phyloP scores from a whole-genome alignment of 768 basidiomycete genomes.

The Termitomyces sp. region DNA sequence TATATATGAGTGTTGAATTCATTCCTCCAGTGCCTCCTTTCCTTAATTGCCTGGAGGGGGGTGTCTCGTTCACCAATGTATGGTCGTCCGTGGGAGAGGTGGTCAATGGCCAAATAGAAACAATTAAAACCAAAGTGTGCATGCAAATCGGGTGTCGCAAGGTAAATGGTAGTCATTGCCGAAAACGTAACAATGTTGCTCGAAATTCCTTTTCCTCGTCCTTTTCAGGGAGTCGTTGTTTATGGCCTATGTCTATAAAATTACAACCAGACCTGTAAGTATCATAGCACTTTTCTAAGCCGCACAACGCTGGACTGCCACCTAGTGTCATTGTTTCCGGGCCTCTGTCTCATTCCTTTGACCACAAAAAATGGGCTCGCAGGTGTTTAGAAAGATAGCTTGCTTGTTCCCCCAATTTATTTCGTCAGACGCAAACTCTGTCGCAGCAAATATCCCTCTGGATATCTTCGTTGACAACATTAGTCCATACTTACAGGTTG shows the following conservation, averaged over 20 bases:
- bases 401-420: background rate
- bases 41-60: no score
- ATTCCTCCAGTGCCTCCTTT: no score
- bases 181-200: background rate
- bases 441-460: background rate
- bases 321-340: background rate
- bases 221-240: background rate
- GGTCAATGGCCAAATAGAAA: background rate
- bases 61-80: no score
- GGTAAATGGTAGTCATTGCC: no score
- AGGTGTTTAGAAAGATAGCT: background rate
- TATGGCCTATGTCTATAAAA: background rate
- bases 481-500: slow-evolving; percentile 34
- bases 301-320: background rate
- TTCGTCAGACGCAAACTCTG: background rate
- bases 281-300: background rate
- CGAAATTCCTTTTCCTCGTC: background rate
- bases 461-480: slow-evolving; percentile 34
- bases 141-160: no score
- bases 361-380: background rate
- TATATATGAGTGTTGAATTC: no score
- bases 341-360: background rate
- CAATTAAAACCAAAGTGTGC: background rate
- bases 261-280: background rate
- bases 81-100: no score